Conservation (phyloP, 2,329 filamentous ascomycete species). For the Cladophialophora bantiana region DNA sequence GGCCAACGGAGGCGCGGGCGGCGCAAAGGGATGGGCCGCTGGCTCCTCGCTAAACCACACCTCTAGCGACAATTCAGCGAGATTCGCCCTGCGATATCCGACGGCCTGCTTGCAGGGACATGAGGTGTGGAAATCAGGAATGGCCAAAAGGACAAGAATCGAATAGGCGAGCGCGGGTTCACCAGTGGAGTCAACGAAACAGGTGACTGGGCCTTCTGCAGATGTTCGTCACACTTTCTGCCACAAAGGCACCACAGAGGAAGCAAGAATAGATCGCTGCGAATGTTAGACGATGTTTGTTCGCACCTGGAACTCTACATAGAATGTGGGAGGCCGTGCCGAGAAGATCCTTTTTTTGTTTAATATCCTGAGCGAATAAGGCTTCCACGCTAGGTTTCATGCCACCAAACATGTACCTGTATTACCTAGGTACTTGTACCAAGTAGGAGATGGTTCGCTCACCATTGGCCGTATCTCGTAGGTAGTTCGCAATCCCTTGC, state of each 20-base stretch:
- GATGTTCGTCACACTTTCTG: not conserved
- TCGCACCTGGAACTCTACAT: not conserved
- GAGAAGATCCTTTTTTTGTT: conserved; percentile 5
- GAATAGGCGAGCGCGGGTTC: not conserved
- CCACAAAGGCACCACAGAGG: not conserved
- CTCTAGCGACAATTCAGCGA: not conserved
- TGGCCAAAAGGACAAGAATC: not conserved
- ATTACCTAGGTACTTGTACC: no score
- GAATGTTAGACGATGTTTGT: not conserved
- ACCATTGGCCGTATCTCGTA: no score
- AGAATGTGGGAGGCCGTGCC: conserved; percentile 3
- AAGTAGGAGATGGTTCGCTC: no score
- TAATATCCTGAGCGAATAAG: not conserved
- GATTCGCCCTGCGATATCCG: not conserved
- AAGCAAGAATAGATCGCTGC: not conserved
- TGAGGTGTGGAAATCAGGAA: not conserved
- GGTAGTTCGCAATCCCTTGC: not conserved
- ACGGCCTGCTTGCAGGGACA: not conserved
- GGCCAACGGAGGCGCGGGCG: not conserved
- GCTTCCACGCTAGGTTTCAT: conserved; percentile 19
- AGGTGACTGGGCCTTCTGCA: not conserved
- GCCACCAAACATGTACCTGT: no score
- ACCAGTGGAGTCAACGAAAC: not conserved
- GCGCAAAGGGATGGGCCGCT: not conserved
- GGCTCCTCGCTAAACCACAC: conserved; percentile 4